A percentile compares a stretch with the other conserved stretches of the same genome.
These are phyloP conservation scores for Colletotrichum echinochloae DNA, from an alignment of 2,329 filamentous ascomycete species.

Conservation along the genomic window DNA sequence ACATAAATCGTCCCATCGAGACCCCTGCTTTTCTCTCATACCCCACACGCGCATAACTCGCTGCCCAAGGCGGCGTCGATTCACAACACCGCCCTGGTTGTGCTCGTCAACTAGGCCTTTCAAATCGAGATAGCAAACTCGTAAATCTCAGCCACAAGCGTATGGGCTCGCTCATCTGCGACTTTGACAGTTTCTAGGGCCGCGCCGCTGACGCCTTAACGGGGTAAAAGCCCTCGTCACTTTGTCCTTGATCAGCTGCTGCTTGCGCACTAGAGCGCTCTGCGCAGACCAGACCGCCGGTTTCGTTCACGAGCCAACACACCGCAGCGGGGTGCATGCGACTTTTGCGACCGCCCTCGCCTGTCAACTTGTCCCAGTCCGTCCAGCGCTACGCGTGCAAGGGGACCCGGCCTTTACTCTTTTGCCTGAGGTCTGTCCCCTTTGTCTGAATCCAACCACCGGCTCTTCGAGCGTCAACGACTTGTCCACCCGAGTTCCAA, in stretches of 20 bases:
- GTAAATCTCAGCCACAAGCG: slow-evolving; percentile 36
- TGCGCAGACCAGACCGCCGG: slow-evolving; percentile 20
- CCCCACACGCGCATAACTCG: background rate
- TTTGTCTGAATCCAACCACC: slow-evolving; percentile 24
- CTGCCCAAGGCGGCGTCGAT: background rate
- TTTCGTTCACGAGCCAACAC: slow-evolving; percentile 16
- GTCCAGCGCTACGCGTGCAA: slow-evolving; percentile 31
- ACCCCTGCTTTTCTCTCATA: background rate
- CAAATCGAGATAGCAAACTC: slow-evolving; percentile 6
- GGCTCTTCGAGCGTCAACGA: slow-evolving; percentile 9
- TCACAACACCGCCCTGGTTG: background rate
- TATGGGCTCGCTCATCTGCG: slow-evolving; percentile 27
- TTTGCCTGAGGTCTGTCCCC: slow-evolving; percentile 30
- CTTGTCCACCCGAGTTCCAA: background rate
- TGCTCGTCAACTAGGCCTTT: slow-evolving; percentile 15
- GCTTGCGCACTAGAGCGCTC: slow-evolving; percentile 27
- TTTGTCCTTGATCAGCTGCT: slow-evolving; percentile 19
- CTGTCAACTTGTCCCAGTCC: slow-evolving; percentile 23
- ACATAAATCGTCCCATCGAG: background rate
- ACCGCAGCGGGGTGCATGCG: slow-evolving; percentile 27
- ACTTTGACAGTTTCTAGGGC: slow-evolving; percentile 38
- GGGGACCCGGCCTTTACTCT: slow-evolving; percentile 30
- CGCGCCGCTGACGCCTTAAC: slow-evolving; percentile 20
- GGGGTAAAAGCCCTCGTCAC: slow-evolving; percentile 1
- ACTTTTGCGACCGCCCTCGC: slow-evolving; percentile 26